Base-by-base conservation (phyloP, 129 eudicot genomes). In the Deinandra increscens region DNA sequence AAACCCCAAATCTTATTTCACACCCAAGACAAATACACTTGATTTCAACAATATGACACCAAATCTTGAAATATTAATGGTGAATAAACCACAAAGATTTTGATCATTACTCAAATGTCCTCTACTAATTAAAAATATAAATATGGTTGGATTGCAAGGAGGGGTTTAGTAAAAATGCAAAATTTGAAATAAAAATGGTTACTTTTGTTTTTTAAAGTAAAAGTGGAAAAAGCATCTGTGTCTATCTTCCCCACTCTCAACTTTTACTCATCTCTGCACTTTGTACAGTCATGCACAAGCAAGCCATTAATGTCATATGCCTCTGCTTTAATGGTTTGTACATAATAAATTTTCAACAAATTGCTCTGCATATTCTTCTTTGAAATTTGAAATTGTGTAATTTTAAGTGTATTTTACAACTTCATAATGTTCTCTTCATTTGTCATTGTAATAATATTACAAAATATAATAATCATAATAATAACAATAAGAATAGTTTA, bases 211-310 rank as follows among this genome's bases (percentile, higher is more conserved):
- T 61, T 78, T 53, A 78, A 79, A 81, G 90, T 61, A 71, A 84
- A 84, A 84, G 88, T 62, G 72, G 60, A 74, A 66, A 75, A 82
- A 80, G 75, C 75, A 80, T 65, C 38, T 60, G 39, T 48, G 68
- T 54, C 3, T 23, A 6, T 31, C 13, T 44, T 37, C 54, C 43
- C 41, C 62, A 19, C 75, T 61, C 71, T 18, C 70, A 55, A 62
- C 61, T 59, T 68, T 70, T 70, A 43, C 77, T 70, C 60, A 78
- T 64, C 62, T 71, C 68, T 78, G 66, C 68, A 78, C 73, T 65
- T 71, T 72, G 82, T 64, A 65, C 72, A 71, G 78, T 71, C 78
- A 78, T 64, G 72, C 73, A 71, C 73, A 78, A 78, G 73, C 54
- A 64, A 54, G 59, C 81, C 81, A 70, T 70, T 71, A 43, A 71